These are phyloP conservation scores for Plenodomus lindquistii DNA, from an alignment of 2,329 filamentous ascomycete species.

Conservation along the genomic window DNA sequence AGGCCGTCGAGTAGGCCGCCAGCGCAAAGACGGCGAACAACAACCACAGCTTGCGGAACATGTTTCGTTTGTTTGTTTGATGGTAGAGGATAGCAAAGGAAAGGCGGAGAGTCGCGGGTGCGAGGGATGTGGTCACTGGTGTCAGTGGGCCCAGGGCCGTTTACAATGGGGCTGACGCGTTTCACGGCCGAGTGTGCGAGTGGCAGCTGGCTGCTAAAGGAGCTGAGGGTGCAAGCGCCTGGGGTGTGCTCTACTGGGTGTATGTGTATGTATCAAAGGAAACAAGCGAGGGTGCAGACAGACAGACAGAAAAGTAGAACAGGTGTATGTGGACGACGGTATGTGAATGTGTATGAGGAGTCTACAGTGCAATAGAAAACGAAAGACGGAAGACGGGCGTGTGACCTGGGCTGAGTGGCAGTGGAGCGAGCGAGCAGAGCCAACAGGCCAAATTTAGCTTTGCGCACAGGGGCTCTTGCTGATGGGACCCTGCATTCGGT, in stretches of 20 bases:
- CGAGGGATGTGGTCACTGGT: constrained; percentile 9
- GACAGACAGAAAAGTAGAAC: too few species aligned
- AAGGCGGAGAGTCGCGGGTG: constrained; percentile 14
- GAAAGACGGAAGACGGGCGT: constrained; percentile 2
- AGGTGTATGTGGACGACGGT: too few species aligned
- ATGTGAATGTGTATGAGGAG: not conserved
- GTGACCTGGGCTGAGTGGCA: constrained; percentile 6
- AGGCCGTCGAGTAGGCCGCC: constrained; percentile 34
- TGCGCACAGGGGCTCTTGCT: not conserved
- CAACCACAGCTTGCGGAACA: constrained; percentile 42
- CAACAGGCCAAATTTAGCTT: constrained; percentile 3
- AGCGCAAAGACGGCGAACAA: constrained; percentile 36
- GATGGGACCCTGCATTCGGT: constrained; percentile 6
- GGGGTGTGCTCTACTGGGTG: too few species aligned
- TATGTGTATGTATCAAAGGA: too few species aligned
- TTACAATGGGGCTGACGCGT: constrained; percentile 25
- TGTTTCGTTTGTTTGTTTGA: constrained; percentile 12
- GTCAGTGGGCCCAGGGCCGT: too few species aligned
- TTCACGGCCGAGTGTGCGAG: constrained; percentile 10
- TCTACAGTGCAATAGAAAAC: constrained; percentile 1
- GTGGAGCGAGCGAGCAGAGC: constrained; percentile 9
- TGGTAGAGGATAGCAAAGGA: constrained; percentile 16
- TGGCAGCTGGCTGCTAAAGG: not conserved
- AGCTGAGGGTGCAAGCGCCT: constrained; percentile 8
- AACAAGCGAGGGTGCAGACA: too few species aligned